Base-by-base conservation (phyloP, 371 early-diverging fungal genomes). In the Mucor velutinosus region DNA sequence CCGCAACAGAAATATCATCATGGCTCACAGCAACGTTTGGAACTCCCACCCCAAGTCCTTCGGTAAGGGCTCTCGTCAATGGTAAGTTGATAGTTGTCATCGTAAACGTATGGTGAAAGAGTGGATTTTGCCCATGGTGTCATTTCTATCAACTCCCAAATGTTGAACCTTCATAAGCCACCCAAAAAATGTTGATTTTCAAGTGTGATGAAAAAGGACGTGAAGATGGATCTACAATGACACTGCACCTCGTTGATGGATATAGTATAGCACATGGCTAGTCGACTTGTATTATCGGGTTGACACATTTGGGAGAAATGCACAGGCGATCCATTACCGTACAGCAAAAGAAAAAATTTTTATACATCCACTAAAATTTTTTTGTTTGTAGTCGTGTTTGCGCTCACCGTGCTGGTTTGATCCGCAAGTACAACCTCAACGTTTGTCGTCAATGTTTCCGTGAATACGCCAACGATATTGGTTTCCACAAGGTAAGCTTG, bases 381-480 rank as follows among this genome's bases (percentile, higher is more conserved):
- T 39, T 33, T 58, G 17, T 33, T 30, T 35, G 51, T 76, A 95
- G 97, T 92, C 96, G 99, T 77, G 97, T 97, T 82, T 97, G 96
- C 87, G 90, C 95, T 71, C 98, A 99, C 92, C 96, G 92, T 78
- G 97, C 97, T 76, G 99, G 99, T 91, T 90, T 99, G 76, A 99
- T 99, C 90, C 97, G 99, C 90, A 99, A 99, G 92, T 99, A 99
- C 92, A 92, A 91, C 75, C 87, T 99, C 68, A 94, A 98, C 91
- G 87, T 99, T 77, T 99, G 99, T 94, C 95, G 99, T 91, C 99
- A 99, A 90, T 99, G 99, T 93, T 99, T 99, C 95, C 98, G 99
- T 88, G 98, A 99, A 89, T 94, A 99, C 86, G 90, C 99, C 81
- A 86, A 82, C 69, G 97, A 97, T 81, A 99, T 99, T 87, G 99